Evolutionary conservation across 352 stramenopile genomes (phyloP), one percentile per base, ranked within the genome.

Genomic region (Aphanomyces stellatus): DNA sequence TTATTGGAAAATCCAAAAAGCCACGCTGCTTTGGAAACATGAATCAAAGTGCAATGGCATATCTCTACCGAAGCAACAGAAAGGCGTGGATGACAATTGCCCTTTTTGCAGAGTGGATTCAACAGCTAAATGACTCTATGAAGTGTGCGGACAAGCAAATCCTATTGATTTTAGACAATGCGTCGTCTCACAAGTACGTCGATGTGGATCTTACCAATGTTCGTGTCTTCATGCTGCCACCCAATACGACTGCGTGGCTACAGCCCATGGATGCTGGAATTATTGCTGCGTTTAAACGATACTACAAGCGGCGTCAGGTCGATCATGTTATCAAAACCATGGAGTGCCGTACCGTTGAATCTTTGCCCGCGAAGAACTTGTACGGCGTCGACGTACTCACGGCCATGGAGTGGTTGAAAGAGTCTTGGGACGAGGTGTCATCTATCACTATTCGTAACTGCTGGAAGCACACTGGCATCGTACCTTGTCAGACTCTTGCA

Each of bases 51-150:
- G 53, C 53, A 28, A 31, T 61, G 0, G 72, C 73, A 24, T 40
- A 72, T 24, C 68, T 73, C 25, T 82, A 82, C 49, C 37, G 41
- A 2, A 64, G 49, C 57, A 76, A 51, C 41, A n/a, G 53, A 0
- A 76, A 73, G 40, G 69, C 65, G 3, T 71, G 75, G 40, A 79
- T 80, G 65, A 81, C 68, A 24, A 61, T 64, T 4, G 62, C 56
- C 5, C 69, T 82, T 41, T 82, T 80, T 51, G 51, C n/a, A 4
- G 51, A 76, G 3, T 78, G 76, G 73, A 17, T 82, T 0, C 37
- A 60, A 6, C 22, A 65, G 0, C 27, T 82, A 17, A 62, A 79
- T 25, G n/a, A 42, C 1, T 65, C 33, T 31, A 75, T 81, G 53
- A 6, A 34, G 6, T 25, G 56, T 22, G 62, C 76, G n/a, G 30